A percentile compares a stretch with the other conserved stretches of the same genome.
Conservation (phyloP, 1,139 yeast species). For the Ogataea hybrid region DNA sequence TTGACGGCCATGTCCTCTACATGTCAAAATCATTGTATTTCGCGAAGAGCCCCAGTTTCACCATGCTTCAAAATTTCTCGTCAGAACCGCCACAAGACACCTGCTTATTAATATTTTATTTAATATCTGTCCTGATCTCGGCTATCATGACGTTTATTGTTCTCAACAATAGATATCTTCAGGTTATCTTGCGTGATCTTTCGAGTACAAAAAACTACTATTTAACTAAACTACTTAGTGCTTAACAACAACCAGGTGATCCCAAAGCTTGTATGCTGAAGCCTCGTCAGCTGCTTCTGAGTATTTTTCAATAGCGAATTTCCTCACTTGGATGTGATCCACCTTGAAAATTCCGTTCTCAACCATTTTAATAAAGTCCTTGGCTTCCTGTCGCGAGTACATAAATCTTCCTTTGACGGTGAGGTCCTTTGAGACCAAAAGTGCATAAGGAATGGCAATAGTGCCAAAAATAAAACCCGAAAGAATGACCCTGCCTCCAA, state of each 20-base stretch:
- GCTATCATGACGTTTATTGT: no score
- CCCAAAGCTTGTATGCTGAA: not conserved
- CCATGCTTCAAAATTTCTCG: no score
- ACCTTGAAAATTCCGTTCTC: slow-evolving; percentile 6
- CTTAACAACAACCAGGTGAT: not conserved
- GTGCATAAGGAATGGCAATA: not conserved
- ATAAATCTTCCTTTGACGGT: slow-evolving; percentile 5
- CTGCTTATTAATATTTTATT: no score
- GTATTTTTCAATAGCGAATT: not conserved
- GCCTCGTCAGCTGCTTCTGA: not conserved
- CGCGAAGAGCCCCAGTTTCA: no score
- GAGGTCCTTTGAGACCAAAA: slow-evolving; percentile 1
- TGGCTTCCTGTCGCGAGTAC: slow-evolving; percentile 4
- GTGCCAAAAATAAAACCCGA: slow-evolving; percentile 2
- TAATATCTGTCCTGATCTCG: no score
- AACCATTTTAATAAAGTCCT: slow-evolving; percentile 5
- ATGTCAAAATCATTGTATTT: no score
- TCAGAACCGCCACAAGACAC: no score
- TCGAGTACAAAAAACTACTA: no score
- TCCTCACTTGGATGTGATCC: not conserved
- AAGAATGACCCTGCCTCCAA: slow-evolving; percentile 1
- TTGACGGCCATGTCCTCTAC: no score
- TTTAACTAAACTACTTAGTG: no score
- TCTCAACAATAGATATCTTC: no score
- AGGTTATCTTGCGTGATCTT: no score